Evolutionary conservation across 495 filamentous ascomycete genomes (phyloP).

Genomic region (Penicillium crystallinum): DNA sequence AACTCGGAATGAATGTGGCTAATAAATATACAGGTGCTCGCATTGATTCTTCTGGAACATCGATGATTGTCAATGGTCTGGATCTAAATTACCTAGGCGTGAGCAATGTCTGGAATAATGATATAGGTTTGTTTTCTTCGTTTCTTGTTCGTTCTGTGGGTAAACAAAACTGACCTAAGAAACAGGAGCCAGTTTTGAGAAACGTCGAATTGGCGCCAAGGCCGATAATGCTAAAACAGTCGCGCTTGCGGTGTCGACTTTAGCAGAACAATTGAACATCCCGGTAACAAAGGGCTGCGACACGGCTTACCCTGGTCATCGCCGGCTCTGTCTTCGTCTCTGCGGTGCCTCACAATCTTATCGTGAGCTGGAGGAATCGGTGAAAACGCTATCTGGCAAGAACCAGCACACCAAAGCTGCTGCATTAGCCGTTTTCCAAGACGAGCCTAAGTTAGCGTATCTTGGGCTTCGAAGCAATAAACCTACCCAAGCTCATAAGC

Average conservation of each 20-base stretch:
- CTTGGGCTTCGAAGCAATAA: constrained; percentile 40
- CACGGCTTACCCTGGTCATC: constrained; percentile 66
- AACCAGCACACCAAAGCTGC: constrained; percentile 77
- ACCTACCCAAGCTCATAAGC: constrained; percentile 42
- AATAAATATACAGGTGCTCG: constrained; percentile 53
- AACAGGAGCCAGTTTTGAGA: constrained; percentile 32
- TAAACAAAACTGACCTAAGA: constrained; percentile 15
- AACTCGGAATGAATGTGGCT: constrained; percentile 5
- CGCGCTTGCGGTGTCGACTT: constrained; percentile 45
- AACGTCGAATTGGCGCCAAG: constrained; percentile 25
- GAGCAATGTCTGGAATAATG: constrained; percentile 70
- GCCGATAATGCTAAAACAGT: constrained; percentile 30
- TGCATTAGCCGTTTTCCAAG: constrained; percentile 69
- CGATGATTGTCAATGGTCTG: constrained; percentile 68
- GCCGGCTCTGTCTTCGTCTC: constrained; percentile 72
- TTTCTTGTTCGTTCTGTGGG: not conserved
- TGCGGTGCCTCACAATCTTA: constrained; percentile 66
- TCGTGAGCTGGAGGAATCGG: constrained; percentile 54
- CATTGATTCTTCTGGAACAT: constrained; percentile 55
- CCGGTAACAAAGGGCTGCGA: constrained; percentile 45
- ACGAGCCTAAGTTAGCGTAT: constrained; percentile 54
- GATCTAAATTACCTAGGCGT: constrained; percentile 88
- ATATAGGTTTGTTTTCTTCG: constrained; percentile 49
- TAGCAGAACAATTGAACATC: constrained; percentile 44
- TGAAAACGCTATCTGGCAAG: constrained; percentile 53